These are phyloP conservation scores for Ophiostoma sp. DNA, from an alignment of 2,329 filamentous ascomycete genomes.

Conservation along the genomic window DNA sequence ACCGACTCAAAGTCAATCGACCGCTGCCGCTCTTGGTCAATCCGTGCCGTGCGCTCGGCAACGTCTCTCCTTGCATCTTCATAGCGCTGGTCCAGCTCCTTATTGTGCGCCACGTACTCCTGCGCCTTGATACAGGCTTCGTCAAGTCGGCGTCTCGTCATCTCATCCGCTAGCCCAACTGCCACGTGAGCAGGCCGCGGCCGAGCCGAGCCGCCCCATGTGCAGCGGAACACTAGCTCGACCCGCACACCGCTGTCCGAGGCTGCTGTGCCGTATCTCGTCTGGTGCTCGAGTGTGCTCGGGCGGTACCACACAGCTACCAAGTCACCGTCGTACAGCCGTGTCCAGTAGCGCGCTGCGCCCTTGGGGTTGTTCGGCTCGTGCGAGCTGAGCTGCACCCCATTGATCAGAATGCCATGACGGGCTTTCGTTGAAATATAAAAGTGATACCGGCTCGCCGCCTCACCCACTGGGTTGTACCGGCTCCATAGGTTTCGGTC, in stretches of 20 bases:
- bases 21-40: slow-evolving; percentile 45
- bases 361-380: slow-evolving; percentile 49
- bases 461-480: slow-evolving; percentile 37
- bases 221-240: slow-evolving; percentile 48
- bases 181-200: slow-evolving; percentile 31
- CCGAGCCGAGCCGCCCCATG: slow-evolving; percentile 50
- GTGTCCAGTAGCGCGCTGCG: slow-evolving; percentile 58
- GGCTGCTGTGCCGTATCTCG: slow-evolving; percentile 27
- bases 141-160: slow-evolving; percentile 44
- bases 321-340: slow-evolving; percentile 69
- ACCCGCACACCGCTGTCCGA: slow-evolving; percentile 28
- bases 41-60: slow-evolving; percentile 37
- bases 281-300: not conserved
- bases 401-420: slow-evolving; percentile 71
- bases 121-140: slow-evolving; percentile 43
- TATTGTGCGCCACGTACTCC: slow-evolving; percentile 38
- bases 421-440: slow-evolving; percentile 76
- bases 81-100: slow-evolving; percentile 39
- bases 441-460: slow-evolving; percentile 56
- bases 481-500: slow-evolving; percentile 52
- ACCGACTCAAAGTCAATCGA: slow-evolving; percentile 46
- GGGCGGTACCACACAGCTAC: slow-evolving; percentile 63
- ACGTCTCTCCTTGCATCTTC: slow-evolving; percentile 44
- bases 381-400: slow-evolving; percentile 54
- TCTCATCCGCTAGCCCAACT: slow-evolving; percentile 36